These are phyloP conservation scores for Trichophyton mentagrophytes DNA, from an alignment of 2,329 filamentous ascomycete genomes.

Conservation along the genomic window DNA sequence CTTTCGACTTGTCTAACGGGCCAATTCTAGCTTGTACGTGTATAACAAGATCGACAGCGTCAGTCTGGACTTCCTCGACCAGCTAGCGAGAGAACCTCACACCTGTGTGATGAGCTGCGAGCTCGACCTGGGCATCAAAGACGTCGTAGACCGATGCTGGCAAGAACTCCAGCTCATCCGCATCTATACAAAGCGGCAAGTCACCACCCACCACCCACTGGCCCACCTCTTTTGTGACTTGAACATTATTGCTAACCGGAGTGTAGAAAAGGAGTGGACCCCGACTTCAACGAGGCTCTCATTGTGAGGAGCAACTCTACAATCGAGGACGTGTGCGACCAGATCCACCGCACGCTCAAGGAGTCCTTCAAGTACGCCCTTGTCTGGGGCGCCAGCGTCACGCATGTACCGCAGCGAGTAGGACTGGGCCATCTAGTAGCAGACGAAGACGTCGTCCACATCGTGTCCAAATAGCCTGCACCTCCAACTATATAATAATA, in stretches of 20 bases:
- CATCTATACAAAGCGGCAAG: constrained; percentile 74
- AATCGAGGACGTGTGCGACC: constrained; percentile 94
- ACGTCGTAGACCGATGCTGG: constrained; percentile 93
- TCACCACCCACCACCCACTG: too few species aligned
- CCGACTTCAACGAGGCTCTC: constrained; percentile 77
- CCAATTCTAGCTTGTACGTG: constrained; percentile 59
- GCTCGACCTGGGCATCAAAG: constrained; percentile 79
- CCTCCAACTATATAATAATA: not conserved
- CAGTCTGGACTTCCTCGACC: constrained; percentile 83
- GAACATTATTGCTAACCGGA: not conserved
- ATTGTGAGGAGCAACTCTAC: constrained; percentile 81
- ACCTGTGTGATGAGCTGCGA: constrained; percentile 98
- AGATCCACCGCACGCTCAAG: constrained; percentile 85
- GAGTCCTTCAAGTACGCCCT: constrained; percentile 98
- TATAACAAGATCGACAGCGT: constrained; percentile 99
- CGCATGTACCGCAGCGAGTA: constrained; percentile 87
- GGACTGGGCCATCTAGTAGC: constrained; percentile 68
- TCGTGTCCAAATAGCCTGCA: constrained; percentile 39
- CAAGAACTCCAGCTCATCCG: constrained; percentile 79
- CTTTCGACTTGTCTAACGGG: not conserved
- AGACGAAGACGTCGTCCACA: constrained; percentile 57
- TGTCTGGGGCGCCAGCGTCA: constrained; percentile 93
- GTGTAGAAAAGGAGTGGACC: constrained; percentile 68
- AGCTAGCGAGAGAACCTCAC: constrained; percentile 79
- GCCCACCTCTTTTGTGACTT: too few species aligned